These are phyloP conservation scores for Polyporus tsugae DNA, from an alignment of 1,284 basidiomycete genomes.

Conservation along the genomic window DNA sequence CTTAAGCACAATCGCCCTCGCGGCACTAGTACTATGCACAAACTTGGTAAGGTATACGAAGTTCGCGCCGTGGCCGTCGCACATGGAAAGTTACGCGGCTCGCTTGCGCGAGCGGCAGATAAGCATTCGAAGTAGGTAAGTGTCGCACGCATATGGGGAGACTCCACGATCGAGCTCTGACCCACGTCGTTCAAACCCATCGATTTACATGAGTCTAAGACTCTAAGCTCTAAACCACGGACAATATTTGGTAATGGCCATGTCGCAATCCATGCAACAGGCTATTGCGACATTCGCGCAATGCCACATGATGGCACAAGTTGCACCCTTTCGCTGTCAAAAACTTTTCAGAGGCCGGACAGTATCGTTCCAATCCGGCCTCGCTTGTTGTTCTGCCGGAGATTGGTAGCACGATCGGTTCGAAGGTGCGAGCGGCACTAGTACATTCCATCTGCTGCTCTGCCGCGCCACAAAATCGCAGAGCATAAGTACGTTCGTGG, in stretches of 20 bases:
- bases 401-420: not conserved
- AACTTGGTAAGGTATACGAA: slow-evolving; percentile 11
- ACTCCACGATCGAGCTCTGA: not conserved
- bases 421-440: not conserved
- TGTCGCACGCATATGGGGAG: not conserved
- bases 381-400: not conserved
- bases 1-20: not conserved
- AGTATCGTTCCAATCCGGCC: not conserved
- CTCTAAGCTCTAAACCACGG: no score
- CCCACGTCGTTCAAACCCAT: not conserved
- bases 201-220: not conserved
- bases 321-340: not conserved
- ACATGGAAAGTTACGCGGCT: slow-evolving; percentile 1
- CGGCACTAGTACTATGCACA: slow-evolving; percentile 10
- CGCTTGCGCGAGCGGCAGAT: slow-evolving; percentile 8
- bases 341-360: not conserved
- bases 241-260: not conserved
- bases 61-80: not conserved
- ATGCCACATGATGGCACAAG: slow-evolving; percentile 4
- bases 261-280: not conserved
- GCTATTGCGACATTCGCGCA: not conserved
- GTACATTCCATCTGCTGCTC: not conserved
- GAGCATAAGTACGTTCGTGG: not conserved
- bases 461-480: not conserved
- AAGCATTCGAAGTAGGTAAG: not conserved